Conservation (phyloP, 108 stramenopile genomes). For the Skeletonema menzelii region DNA sequence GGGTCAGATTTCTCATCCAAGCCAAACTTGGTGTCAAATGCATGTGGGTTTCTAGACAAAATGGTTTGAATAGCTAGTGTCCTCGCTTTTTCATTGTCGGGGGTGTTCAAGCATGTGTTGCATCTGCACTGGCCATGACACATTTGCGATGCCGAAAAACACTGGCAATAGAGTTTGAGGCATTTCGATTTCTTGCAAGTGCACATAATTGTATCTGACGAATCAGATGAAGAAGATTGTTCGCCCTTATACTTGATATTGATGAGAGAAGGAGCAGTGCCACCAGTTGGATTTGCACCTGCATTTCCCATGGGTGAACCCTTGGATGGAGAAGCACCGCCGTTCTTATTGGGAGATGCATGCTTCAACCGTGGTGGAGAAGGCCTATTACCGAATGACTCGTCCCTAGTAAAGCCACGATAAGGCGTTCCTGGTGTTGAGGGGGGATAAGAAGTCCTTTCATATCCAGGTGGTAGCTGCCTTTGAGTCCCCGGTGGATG, state of each 20-base stretch:
- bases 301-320: not conserved
- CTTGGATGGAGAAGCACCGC: not conserved
- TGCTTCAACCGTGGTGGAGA: not conserved
- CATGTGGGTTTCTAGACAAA: slow-evolving; percentile 81
- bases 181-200: slow-evolving; percentile 97
- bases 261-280: not conserved
- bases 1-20: slow-evolving; percentile 25
- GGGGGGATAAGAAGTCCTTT: not conserved
- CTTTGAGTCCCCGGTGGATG: not conserved
- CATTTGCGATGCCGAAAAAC: slow-evolving; percentile 82
- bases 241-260: not conserved
- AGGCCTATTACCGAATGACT: not conserved
- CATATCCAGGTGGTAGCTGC: not conserved
- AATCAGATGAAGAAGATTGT: not conserved
- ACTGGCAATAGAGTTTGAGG: slow-evolving; percentile 98
- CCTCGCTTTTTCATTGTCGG: slow-evolving; percentile 57
- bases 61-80: slow-evolving; percentile 80
- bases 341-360: not conserved
- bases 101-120: slow-evolving; percentile 71
- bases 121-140: slow-evolving; percentile 76
- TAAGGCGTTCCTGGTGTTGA: not conserved
- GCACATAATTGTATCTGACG: slow-evolving; percentile 58
- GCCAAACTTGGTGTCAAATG: slow-evolving; percentile 90
- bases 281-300: not conserved
- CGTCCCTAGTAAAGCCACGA: not conserved